Evolutionary conservation across 2,329 filamentous ascomycete species (phyloP).

Genomic region (Penicillium sp.): DNA sequence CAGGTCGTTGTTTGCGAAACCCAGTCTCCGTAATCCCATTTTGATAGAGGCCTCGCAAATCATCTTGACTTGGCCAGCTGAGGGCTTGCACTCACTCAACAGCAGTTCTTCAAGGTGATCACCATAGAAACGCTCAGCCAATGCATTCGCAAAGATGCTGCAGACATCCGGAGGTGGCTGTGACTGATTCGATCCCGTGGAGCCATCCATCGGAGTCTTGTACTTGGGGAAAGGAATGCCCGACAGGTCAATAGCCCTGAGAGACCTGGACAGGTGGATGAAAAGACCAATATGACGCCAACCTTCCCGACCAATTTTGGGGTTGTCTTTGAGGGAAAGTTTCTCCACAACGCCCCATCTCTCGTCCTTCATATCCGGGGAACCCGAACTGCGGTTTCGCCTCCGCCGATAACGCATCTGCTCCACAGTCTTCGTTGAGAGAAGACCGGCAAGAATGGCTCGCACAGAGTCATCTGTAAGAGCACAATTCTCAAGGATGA

Average conservation of each 20-base stretch:
- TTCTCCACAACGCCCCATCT: constrained; percentile 71
- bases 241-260: constrained; percentile 82
- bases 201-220: constrained; percentile 24
- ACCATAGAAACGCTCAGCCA: constrained; percentile 72
- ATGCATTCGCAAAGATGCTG: constrained; percentile 66
- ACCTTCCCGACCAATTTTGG: constrained; percentile 74
- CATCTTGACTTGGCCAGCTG: constrained; percentile 63
- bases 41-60: constrained; percentile 79
- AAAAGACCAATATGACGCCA: constrained; percentile 92
- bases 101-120: constrained; percentile 75
- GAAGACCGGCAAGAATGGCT: constrained; percentile 76
- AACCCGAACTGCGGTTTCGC: constrained; percentile 36
- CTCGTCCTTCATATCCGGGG: constrained; percentile 30
- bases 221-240: constrained; percentile 69
- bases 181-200: constrained; percentile 9
- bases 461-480: constrained; percentile 81
- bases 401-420: constrained; percentile 50
- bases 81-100: constrained; percentile 72
- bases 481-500: constrained; percentile 82
- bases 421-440: constrained; percentile 69
- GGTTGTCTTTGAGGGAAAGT: constrained; percentile 82
- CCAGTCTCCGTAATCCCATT: constrained; percentile 71
- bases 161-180: constrained; percentile 50
- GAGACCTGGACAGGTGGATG: constrained; percentile 78
- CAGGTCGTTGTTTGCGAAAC: constrained; percentile 76